Conservation (phyloP, 495 filamentous ascomycete species). For the Elasticomyces elasticus region DNA sequence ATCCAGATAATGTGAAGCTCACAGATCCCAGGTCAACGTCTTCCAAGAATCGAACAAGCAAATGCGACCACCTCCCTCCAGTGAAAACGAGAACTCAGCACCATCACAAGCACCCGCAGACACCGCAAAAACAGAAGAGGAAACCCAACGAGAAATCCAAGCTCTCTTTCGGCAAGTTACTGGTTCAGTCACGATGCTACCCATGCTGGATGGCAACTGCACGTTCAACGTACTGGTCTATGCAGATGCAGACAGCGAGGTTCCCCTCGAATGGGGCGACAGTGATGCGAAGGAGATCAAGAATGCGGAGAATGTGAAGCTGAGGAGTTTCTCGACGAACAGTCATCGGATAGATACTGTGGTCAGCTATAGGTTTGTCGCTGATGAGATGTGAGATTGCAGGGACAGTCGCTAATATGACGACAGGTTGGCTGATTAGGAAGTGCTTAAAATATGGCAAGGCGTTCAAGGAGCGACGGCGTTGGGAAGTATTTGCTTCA, state of each 20-base stretch:
- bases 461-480: not conserved
- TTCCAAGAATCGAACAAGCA: conserved; percentile 38
- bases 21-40: conserved; percentile 11
- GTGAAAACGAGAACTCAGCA: conserved; percentile 54
- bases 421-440: not conserved
- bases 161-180: conserved; percentile 96
- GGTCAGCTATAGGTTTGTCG: conserved; percentile 66
- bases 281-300: conserved; percentile 96
- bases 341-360: conserved; percentile 88
- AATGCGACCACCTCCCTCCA: conserved; percentile 33
- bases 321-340: conserved; percentile 90
- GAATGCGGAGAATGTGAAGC: conserved; percentile 88
- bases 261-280: conserved; percentile 97
- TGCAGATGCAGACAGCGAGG: conserved; percentile 90
- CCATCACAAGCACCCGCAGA: conserved; percentile 26
- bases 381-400: not conserved
- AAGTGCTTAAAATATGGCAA: not conserved
- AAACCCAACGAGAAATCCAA: conserved; percentile 92
- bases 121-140: conserved; percentile 74
- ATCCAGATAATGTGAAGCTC: conserved; percentile 16
- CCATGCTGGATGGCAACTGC: conserved; percentile 83
- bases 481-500: too few species aligned
- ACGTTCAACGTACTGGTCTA: conserved; percentile 99
- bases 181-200: conserved; percentile 91
- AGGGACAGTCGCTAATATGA: not conserved